A percentile compares a stretch with the other conserved stretches of the same genome.
phyloP scores from a whole-genome alignment of 176 grass and related monocot genomes.

The Ensete glaucum region DNA sequence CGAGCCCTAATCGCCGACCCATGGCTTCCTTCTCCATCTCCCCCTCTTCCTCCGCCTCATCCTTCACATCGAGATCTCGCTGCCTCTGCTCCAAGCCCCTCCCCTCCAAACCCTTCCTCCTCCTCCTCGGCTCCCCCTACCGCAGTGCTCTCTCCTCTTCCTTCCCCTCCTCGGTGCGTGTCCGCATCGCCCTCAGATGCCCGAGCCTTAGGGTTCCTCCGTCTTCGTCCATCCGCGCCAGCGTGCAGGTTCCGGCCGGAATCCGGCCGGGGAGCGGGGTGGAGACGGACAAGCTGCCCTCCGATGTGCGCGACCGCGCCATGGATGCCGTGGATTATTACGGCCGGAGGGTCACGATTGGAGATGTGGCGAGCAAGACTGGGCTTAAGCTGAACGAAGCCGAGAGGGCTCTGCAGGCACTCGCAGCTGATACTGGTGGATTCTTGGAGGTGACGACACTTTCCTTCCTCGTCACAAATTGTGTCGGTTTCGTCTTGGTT shows the following conservation, averaged over 20 bases:
- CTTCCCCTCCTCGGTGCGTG: not conserved
- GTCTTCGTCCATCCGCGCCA: slow-evolving; percentile 25
- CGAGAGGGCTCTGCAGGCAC: slow-evolving; percentile 80
- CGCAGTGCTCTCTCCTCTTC: slow-evolving; percentile 11
- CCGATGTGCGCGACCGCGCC: slow-evolving; percentile 64
- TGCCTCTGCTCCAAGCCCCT: slow-evolving; percentile 15
- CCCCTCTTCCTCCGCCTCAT: slow-evolving; percentile 26
- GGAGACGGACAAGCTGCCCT: slow-evolving; percentile 85
- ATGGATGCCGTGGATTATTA: slow-evolving; percentile 77
- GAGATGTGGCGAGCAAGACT: slow-evolving; percentile 65
- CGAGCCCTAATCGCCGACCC: slow-evolving; percentile 26
- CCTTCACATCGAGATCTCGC: slow-evolving; percentile 15
- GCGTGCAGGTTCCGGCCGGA: slow-evolving; percentile 35
- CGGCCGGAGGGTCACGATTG: slow-evolving; percentile 74
- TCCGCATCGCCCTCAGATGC: slow-evolving; percentile 16
- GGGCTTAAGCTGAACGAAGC: slow-evolving; percentile 67
- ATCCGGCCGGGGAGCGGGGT: slow-evolving; percentile 54
- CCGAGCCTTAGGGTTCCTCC: slow-evolving; percentile 15
- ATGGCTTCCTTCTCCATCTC: slow-evolving; percentile 42
- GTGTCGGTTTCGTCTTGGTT: not conserved
- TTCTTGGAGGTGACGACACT: slow-evolving; percentile 67
- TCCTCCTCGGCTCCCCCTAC: slow-evolving; percentile 13
- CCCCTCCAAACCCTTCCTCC: slow-evolving; percentile 24
- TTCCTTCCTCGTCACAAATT: not conserved
- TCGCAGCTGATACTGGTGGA: slow-evolving; percentile 84